These are phyloP conservation scores for Podila horticola DNA, from an alignment of 192 early-diverging fungal genomes.

Conservation along the genomic window DNA sequence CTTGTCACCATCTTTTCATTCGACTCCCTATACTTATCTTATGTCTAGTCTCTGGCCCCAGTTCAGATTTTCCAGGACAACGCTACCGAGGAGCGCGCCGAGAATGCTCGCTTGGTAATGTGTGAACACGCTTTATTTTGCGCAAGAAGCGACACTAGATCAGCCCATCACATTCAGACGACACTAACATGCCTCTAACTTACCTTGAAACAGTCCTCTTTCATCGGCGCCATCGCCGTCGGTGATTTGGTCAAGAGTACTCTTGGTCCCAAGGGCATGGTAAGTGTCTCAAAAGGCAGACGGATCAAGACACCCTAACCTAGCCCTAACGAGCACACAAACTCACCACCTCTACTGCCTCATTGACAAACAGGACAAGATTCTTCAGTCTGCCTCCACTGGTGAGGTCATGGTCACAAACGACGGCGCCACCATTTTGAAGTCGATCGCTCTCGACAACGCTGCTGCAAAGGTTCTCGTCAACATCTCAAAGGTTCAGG, in stretches of 20 bases:
- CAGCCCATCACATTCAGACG: background rate
- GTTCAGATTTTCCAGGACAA: slow-evolving; percentile 96
- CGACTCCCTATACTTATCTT: background rate
- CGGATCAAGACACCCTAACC: background rate
- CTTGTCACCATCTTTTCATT: too few species aligned
- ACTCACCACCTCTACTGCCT: background rate
- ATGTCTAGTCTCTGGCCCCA: slow-evolving; percentile 70
- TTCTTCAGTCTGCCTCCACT: slow-evolving; percentile 91
- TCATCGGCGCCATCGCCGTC: slow-evolving; percentile 99
- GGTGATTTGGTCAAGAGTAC: slow-evolving; percentile 99
- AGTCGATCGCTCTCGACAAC: slow-evolving; percentile 97
- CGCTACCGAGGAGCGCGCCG: slow-evolving; percentile 95
- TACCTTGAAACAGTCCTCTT: slow-evolving; percentile 71
- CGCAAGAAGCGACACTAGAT: background rate
- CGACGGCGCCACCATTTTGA: slow-evolving; percentile 99
- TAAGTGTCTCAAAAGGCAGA: slow-evolving; percentile 30
- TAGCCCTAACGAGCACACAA: too few species aligned
- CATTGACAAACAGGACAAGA: slow-evolving; percentile 83
- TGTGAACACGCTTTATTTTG: background rate
- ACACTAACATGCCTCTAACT: background rate
- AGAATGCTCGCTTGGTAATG: slow-evolving; percentile 95
- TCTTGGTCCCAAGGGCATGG: slow-evolving; percentile 98
- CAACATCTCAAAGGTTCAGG: slow-evolving; percentile 99
- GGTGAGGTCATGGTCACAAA: slow-evolving; percentile 95
- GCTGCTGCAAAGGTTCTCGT: slow-evolving; percentile 98